Percentiles rank a stretch among this genome's conserved stretches.
phyloP scores from a whole-genome alignment of 1,139 yeast species.

The Nakaseomyces nivariensis region DNA sequence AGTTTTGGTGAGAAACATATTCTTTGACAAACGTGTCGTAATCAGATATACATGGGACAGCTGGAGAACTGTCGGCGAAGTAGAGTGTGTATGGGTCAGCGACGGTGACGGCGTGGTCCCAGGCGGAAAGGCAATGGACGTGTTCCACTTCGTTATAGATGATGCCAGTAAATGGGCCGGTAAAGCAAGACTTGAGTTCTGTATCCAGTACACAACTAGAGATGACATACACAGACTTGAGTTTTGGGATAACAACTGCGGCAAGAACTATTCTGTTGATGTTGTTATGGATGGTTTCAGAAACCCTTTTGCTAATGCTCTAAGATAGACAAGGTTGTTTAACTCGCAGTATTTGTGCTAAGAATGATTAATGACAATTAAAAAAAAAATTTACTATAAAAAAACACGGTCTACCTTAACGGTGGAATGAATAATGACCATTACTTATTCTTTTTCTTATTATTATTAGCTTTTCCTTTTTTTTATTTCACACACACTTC shows the following conservation, averaged over 20 bases:
- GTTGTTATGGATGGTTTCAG: conserved; percentile 21
- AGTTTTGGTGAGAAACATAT: conserved; percentile 26
- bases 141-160: conserved; percentile 27
- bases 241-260: conserved; percentile 28
- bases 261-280: conserved; percentile 24
- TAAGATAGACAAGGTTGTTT: not conserved
- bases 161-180: conserved; percentile 6
- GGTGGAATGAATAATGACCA: not conserved
- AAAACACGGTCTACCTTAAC: not conserved
- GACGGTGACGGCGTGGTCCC: conserved; percentile 24
- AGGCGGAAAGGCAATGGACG: conserved; percentile 24
- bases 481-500: not conserved
- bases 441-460: not conserved
- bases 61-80: conserved; percentile 24
- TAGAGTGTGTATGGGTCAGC: conserved; percentile 25
- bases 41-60: conserved; percentile 25
- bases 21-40: conserved; percentile 24
- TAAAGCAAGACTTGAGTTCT: conserved; percentile 19
- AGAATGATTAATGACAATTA: not conserved
- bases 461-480: not conserved
- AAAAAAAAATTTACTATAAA: not conserved
- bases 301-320: conserved; percentile 15
- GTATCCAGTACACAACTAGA: conserved; percentile 25
- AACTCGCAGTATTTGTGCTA: not conserved
- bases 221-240: conserved; percentile 17